These are phyloP conservation scores for Hypoxylon sp. DNA, from an alignment of 2,329 filamentous ascomycete species.

Conservation along the genomic window DNA sequence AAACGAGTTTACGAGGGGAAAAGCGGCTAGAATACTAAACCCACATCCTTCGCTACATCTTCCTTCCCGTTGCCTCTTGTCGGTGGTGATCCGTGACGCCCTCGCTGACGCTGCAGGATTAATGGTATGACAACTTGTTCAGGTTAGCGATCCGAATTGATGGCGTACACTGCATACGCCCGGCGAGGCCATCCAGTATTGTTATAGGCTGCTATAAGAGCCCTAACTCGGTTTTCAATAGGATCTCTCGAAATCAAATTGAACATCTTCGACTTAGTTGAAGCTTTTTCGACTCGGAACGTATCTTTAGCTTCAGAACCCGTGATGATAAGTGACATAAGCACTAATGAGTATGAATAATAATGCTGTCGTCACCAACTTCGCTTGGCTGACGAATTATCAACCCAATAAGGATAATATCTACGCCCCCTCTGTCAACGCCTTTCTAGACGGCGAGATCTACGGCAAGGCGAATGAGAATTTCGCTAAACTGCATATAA, in stretches of 20 bases:
- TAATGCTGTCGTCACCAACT: neutral
- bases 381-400: neutral
- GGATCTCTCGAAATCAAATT: neutral
- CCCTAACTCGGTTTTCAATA: neutral
- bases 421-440: neutral
- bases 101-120: slow-evolving; percentile 9
- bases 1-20: neutral
- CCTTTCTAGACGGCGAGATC: neutral
- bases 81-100: slow-evolving; percentile 3
- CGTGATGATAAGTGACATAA: neutral
- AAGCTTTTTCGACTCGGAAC: neutral
- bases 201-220: neutral
- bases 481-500: no score
- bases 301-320: neutral
- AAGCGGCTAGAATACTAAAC: slow-evolving; percentile 10
- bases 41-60: neutral
- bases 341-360: neutral
- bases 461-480: neutral
- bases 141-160: neutral
- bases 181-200: neutral
- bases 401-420: neutral
- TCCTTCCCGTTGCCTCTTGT: neutral
- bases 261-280: neutral
- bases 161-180: neutral
- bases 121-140: no score